These are phyloP conservation scores for Botrytis porri DNA, from an alignment of 2,329 filamentous ascomycete genomes.

Conservation along the genomic window DNA sequence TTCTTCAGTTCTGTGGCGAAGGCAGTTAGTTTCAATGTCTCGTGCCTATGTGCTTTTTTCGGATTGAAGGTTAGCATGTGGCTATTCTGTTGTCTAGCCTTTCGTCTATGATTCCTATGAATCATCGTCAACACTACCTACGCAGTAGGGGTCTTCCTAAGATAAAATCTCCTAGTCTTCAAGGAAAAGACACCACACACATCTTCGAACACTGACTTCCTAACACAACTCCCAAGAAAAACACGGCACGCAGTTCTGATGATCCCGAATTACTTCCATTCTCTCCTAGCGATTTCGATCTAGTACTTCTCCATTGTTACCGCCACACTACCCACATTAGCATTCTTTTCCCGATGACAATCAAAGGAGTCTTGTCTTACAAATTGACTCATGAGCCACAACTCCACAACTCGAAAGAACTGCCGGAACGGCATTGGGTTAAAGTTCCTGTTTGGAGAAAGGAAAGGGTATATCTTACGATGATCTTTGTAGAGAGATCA, in stretches of 20 bases:
- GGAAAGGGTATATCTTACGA: background rate
- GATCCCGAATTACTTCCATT: background rate
- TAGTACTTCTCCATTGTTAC: background rate
- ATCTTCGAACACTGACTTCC: background rate
- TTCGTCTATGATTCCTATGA: background rate
- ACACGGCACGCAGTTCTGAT: background rate
- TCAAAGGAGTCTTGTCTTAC: background rate
- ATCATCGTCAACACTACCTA: background rate
- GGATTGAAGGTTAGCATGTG: background rate
- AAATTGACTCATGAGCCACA: background rate
- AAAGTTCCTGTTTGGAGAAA: background rate
- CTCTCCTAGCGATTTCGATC: background rate
- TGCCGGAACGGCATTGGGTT: background rate
- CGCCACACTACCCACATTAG: background rate
- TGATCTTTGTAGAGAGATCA: background rate
- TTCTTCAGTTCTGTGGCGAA: background rate
- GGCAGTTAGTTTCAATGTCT: background rate
- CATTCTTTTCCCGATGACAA: background rate
- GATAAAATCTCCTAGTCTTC: background rate
- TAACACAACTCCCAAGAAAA: background rate
- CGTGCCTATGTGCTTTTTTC: background rate
- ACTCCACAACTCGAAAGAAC: background rate
- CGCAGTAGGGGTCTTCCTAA: background rate
- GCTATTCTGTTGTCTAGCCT: background rate
- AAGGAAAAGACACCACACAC: background rate